phyloP scores from a whole-genome alignment of 208 protist genomes.

The Leptomonas pyrrhocoris region DNA sequence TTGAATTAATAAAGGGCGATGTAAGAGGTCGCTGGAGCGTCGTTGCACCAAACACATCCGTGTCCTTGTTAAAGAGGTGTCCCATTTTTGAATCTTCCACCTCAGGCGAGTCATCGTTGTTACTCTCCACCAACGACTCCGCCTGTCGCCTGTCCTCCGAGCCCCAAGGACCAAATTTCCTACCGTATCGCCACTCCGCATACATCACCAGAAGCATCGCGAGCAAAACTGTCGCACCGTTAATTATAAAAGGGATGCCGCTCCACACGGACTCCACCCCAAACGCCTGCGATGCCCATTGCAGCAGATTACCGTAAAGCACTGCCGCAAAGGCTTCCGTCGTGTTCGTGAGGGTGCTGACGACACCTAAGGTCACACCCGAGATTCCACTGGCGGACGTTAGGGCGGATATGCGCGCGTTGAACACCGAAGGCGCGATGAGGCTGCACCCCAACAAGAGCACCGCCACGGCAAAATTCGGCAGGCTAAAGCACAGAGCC shows the following conservation, averaged over 20 bases:
- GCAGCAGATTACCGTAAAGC: slow-evolving; percentile 38
- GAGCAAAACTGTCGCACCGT: slow-evolving; percentile 28
- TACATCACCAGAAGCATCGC: slow-evolving; percentile 38
- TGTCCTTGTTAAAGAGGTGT: neutral
- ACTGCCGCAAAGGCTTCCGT: slow-evolving; percentile 38
- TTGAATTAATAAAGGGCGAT: neutral
- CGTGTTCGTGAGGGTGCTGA: slow-evolving; percentile 43
- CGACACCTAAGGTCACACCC: slow-evolving; percentile 42
- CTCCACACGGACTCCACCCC: slow-evolving; percentile 20
- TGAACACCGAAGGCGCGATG: slow-evolving; percentile 37
- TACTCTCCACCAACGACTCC: neutral
- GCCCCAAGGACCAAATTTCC: slow-evolving; percentile 8
- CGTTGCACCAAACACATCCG: neutral
- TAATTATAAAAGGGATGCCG: slow-evolving; percentile 46
- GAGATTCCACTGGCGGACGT: slow-evolving; percentile 32
- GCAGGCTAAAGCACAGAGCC: slow-evolving; percentile 20
- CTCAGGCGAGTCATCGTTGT: neutral
- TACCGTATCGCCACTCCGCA: slow-evolving; percentile 39
- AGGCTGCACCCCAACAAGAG: slow-evolving; percentile 29
- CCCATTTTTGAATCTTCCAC: slow-evolving; percentile 8
- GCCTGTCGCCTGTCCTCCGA: slow-evolving; percentile 6
- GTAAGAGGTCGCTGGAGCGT: neutral
- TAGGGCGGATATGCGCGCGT: slow-evolving; percentile 38
- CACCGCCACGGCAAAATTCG: slow-evolving; percentile 25
- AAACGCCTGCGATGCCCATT: slow-evolving; percentile 37